A percentile compares a stretch with the other conserved stretches of the same genome.
Conservation (phyloP, 1,139 yeast species). For the Scheffersomyces cryptocercus region DNA sequence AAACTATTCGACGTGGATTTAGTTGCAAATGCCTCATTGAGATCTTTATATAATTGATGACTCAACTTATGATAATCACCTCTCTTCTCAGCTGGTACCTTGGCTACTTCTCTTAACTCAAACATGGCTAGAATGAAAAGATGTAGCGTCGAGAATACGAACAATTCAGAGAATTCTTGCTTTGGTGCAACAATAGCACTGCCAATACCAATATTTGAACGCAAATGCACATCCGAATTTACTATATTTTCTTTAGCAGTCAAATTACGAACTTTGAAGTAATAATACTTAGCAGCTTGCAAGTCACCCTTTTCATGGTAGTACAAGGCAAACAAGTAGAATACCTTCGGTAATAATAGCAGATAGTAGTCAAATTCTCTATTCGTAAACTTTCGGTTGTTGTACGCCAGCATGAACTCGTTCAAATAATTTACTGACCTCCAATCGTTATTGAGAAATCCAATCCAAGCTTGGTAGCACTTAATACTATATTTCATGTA, state of each 20-base stretch:
- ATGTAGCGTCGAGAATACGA: constrained; percentile 26
- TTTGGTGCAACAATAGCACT: constrained; percentile 14
- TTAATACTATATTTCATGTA: constrained; percentile 26
- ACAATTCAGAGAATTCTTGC: constrained; percentile 25
- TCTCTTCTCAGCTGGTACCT: constrained; percentile 3
- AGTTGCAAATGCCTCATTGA: constrained; percentile 16
- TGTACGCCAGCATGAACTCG: constrained; percentile 34
- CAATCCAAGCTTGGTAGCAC: constrained; percentile 35
- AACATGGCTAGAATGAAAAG: constrained; percentile 25
- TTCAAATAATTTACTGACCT: constrained; percentile 24
- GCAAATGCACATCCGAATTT: not conserved
- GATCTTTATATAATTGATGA: constrained; percentile 18
- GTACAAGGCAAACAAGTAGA: constrained; percentile 38
- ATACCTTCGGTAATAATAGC: constrained; percentile 32
- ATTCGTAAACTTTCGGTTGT: constrained; percentile 27
- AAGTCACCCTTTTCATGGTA: constrained; percentile 38
- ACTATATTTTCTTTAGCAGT: constrained; percentile 2
- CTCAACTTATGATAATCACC: constrained; percentile 14
- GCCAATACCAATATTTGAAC: constrained; percentile 20
- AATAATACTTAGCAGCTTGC: constrained; percentile 39
- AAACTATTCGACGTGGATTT: constrained; percentile 19
- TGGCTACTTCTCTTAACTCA: constrained; percentile 17
- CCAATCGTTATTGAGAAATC: constrained; percentile 31
- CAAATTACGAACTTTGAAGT: constrained; percentile 27
- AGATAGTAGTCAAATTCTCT: constrained; percentile 35